These are phyloP conservation scores for Oryza rufipogon DNA, from an alignment of 176 grass and related monocot species.

Conservation along the genomic window DNA sequence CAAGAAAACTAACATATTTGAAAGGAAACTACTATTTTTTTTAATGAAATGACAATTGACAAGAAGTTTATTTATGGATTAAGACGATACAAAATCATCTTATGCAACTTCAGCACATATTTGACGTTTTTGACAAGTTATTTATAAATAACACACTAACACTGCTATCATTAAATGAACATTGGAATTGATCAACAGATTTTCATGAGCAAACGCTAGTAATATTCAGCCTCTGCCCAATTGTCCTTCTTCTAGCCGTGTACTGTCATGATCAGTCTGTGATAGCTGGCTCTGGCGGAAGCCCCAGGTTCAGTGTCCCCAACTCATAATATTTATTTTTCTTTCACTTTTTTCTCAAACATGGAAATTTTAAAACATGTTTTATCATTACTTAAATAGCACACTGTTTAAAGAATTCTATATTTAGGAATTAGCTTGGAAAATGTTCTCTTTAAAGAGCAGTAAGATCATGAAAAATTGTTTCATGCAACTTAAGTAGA, in stretches of 20 bases:
- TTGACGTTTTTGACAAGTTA: background rate
- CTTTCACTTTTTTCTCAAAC: background rate
- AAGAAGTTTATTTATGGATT: background rate
- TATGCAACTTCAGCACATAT: conserved; percentile 20
- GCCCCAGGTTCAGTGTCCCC: background rate
- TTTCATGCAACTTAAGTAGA: conserved; percentile 1
- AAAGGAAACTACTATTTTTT: background rate
- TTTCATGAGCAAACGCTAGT: background rate
- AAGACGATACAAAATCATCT: conserved; percentile 9
- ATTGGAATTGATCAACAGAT: background rate
- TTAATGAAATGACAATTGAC: background rate
- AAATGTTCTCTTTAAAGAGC: background rate
- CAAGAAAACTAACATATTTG: conserved; percentile 20
- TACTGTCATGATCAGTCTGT: background rate
- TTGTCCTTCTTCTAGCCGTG: background rate
- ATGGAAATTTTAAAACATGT: background rate
- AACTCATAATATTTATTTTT: background rate
- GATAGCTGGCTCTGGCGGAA: background rate
- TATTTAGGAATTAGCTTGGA: background rate
- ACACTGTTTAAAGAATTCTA: background rate
- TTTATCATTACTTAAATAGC: conserved; percentile 1
- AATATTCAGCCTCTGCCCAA: background rate
- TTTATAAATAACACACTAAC: conserved; percentile 17
- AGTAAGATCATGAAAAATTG: background rate
- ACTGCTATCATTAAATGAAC: conserved; percentile 16